These are phyloP conservation scores for Penicillium frequentans DNA, from an alignment of 2,329 filamentous ascomycete species.

Conservation along the genomic window DNA sequence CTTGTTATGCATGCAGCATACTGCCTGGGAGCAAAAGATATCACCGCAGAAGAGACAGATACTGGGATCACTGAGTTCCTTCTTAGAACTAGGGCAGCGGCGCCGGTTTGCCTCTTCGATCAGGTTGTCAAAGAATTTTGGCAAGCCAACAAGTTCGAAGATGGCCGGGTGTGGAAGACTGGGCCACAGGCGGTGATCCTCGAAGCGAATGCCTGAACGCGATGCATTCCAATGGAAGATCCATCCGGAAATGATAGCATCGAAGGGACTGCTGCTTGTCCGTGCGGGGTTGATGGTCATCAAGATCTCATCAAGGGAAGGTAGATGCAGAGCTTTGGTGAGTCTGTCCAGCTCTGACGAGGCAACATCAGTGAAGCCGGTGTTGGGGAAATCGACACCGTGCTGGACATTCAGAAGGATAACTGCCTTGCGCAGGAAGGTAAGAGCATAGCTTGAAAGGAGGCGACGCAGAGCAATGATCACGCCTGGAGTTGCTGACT, in stretches of 20 bases:
- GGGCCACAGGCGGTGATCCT: conserved; percentile 40
- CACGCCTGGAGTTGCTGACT: conserved; percentile 32
- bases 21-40: conserved; percentile 93
- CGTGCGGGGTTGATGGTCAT: conserved; percentile 51
- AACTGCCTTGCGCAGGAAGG: conserved; percentile 81
- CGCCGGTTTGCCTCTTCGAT: conserved; percentile 87
- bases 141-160: conserved; percentile 89
- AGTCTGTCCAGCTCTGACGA: conserved; percentile 80
- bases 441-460: conserved; percentile 79
- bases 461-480: conserved; percentile 37
- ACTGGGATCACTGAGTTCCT: conserved; percentile 85
- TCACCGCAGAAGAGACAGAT: conserved; percentile 94
- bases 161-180: conserved; percentile 79
- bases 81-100: conserved; percentile 84
- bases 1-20: conserved; percentile 74
- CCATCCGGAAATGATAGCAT: conserved; percentile 66
- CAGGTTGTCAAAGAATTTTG: conserved; percentile 85
- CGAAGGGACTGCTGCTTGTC: conserved; percentile 43
- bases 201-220: conserved; percentile 31
- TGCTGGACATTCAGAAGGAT: conserved; percentile 85
- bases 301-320: conserved; percentile 77
- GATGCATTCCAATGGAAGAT: conserved; percentile 54
- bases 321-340: conserved; percentile 71
- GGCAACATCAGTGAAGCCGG: conserved; percentile 62
- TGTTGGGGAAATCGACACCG: conserved; percentile 80